Base-by-base conservation (phyloP, 768 basidiomycete genomes). In the Suillus weaverae region DNA sequence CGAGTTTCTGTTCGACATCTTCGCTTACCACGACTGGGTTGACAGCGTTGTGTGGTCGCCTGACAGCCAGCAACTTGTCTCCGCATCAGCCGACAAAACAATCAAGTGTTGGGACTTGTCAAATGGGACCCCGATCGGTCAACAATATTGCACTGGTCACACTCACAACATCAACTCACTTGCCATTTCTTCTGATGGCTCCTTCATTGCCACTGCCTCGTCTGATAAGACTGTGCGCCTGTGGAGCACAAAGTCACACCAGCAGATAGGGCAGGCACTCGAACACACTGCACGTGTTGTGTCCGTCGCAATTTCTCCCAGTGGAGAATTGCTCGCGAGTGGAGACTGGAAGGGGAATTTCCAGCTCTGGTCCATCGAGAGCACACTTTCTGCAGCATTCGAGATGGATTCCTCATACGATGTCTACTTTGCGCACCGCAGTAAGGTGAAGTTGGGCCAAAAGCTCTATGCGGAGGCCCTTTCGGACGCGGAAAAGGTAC, bases 161-260 rank as follows among this genome's bases (percentile, higher is more conserved):
- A 56, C 55, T 5, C 1, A 18, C 20, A 0, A 20, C 11, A 22
- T 35, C 55, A 16, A 18, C 33, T n/a, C 26, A 13, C 38, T 56
- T 20, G 55, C 32, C 16, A 26, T 61, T 20, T 90, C 92, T 0
- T 78, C 78, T 63, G 90, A 95, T 71, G 86, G 86, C n/a, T 83
- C 87, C 62, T 89, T 86, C 73, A 72, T 96, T 43, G 93, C 94
- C 0, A 91, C 91, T 46, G 93, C 91, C 0, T 94, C 92, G 1
- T 92, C 95, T 74, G 95, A 96, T 76, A 88, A 88, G 68, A 90
- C 90, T 1, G 85, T 94, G 63, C 81, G 87, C 32, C 84, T 95
- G 66, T 94, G 92, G 93, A 86, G 85, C 22, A 46, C 63, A 30
- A 20, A 20, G 9, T 30, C 60, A 30, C 30, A 22, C 57, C 3